Evolutionary conservation across 2,329 filamentous ascomycete species (phyloP).

Genomic region (Neonectria hederae): DNA sequence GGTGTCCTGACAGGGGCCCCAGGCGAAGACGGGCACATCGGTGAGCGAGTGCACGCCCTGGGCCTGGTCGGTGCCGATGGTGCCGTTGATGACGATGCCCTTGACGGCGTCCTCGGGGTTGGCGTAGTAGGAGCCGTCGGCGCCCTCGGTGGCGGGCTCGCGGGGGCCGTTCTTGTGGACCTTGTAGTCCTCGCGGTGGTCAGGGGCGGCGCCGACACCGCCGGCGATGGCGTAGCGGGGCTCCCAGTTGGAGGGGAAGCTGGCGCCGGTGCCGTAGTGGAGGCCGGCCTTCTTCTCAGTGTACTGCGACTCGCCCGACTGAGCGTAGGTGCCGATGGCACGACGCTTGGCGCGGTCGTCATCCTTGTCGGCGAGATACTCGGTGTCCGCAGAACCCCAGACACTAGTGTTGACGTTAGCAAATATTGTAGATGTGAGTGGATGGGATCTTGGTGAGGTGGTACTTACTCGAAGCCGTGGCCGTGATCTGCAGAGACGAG

Average conservation of each 20-base stretch:
- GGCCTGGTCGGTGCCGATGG: slow-evolving; percentile 68
- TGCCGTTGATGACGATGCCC: slow-evolving; percentile 81
- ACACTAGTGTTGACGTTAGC: slow-evolving; percentile 56
- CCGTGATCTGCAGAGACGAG: slow-evolving; percentile 89
- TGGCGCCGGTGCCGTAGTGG: slow-evolving; percentile 75
- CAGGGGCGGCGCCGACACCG: slow-evolving; percentile 76
- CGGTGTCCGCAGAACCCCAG: slow-evolving; percentile 82
- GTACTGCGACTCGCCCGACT: slow-evolving; percentile 82
- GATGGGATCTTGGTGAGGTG: too few species aligned
- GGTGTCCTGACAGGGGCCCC: slow-evolving; percentile 79
- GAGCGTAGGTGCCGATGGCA: slow-evolving; percentile 77
- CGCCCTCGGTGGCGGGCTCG: slow-evolving; percentile 64
- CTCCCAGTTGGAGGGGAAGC: slow-evolving; percentile 87
- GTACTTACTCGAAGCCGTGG: slow-evolving; percentile 77
- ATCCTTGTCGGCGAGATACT: slow-evolving; percentile 74
- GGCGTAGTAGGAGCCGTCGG: slow-evolving; percentile 70
- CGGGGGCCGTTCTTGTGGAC: slow-evolving; percentile 75
- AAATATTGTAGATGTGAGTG: background rate
- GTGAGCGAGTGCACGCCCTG: slow-evolving; percentile 82
- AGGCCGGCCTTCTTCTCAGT: slow-evolving; percentile 65
- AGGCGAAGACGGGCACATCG: slow-evolving; percentile 80
- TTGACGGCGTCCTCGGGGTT: slow-evolving; percentile 72
- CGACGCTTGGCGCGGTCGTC: slow-evolving; percentile 77
- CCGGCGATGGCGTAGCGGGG: slow-evolving; percentile 83
- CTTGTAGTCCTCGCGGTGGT: slow-evolving; percentile 79